Base-by-base conservation (phyloP, 139 green algal species). In the Tetradesmus obliquus region DNA sequence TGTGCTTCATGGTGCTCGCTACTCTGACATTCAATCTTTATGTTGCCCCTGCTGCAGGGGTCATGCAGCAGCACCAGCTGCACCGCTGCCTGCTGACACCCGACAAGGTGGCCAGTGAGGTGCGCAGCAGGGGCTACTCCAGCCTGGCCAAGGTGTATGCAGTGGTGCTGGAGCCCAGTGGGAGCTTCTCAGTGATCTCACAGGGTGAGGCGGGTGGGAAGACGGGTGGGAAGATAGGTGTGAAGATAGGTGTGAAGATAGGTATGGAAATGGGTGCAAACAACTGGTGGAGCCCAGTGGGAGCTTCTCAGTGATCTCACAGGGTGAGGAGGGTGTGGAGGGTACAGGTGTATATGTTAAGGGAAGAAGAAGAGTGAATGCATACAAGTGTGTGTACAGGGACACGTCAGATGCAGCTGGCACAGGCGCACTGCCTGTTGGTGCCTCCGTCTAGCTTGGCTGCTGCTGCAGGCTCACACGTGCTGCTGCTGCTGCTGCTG, bases 31-130 rank as follows among this genome's bases (percentile, higher is more conserved):
- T 45, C 19, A 55, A 9, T 6, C 79, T 84, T 17, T 3, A 17
- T 54, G 5, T 9, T 86, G 82, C 24, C 53, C 2, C 20, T 86
- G 82, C 69, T 82, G 53, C 45, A 90, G 86, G 86, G 19, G 66
- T 24, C 32, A 66, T 90, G 13, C 66, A 79, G 22, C 3, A 82
- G 24, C 12, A 69, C 3, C n/a, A 90, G 62, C 22, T 90, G 66
- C 24, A 51, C 32, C 24, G 20, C 32, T 82, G 55, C 24, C 55
- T 88, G 9, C 12, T 88, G n/a, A 79, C 84, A 3, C 55, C 19
- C 10, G n/a, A 88, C n/a, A 88, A 88, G 57, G 24, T 88, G n/a
- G 20, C 20, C 7, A 88, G 55, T 55, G 84, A 88, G 45, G n/a
- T 88, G 84, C 84, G 84, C 32, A 10, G 12, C 55, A 54, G 57